These are phyloP conservation scores for Plasmopara viticola DNA, from an alignment of 352 stramenopile genomes.

Conservation along the genomic window DNA sequence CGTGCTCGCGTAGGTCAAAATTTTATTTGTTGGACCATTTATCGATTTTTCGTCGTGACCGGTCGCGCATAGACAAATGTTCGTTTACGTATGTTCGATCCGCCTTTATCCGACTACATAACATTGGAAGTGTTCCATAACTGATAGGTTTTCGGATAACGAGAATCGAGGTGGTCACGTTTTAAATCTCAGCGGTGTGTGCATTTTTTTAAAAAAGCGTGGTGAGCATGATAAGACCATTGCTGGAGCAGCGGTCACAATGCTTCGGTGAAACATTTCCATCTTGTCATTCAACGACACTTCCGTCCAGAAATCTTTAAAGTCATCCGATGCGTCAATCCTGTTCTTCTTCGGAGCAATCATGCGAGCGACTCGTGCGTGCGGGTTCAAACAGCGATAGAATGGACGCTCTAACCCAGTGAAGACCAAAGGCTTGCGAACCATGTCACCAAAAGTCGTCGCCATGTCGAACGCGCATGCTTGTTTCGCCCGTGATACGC, in stretches of 20 bases:
- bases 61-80: too few relatives aligned
- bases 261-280: conserved; percentile 1
- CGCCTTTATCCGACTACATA: too few relatives aligned
- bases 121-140: too few relatives aligned
- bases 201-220: too few relatives aligned
- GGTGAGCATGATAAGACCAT: too few relatives aligned
- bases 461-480: conserved; percentile 8
- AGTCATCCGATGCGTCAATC: conserved; percentile 21
- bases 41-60: too few relatives aligned
- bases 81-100: too few relatives aligned
- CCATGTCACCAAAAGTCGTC: conserved; percentile 16
- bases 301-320: conserved; percentile 18
- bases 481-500: conserved; percentile 9
- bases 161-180: too few relatives aligned
- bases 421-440: conserved; percentile 7
- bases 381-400: conserved; percentile 12
- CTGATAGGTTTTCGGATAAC: too few relatives aligned
- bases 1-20: too few relatives aligned
- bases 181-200: too few relatives aligned
- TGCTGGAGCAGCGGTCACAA: not conserved
- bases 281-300: conserved; percentile 15
- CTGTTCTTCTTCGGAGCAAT: conserved; percentile 20
- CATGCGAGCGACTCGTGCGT: conserved; percentile 9
- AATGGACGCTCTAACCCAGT: conserved; percentile 9
- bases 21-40: too few relatives aligned